Evolutionary conservation across 148 eudicot species (phyloP), one percentile per base, ranked within the genome.

Genomic region (Amaranthus palmeri): DNA sequence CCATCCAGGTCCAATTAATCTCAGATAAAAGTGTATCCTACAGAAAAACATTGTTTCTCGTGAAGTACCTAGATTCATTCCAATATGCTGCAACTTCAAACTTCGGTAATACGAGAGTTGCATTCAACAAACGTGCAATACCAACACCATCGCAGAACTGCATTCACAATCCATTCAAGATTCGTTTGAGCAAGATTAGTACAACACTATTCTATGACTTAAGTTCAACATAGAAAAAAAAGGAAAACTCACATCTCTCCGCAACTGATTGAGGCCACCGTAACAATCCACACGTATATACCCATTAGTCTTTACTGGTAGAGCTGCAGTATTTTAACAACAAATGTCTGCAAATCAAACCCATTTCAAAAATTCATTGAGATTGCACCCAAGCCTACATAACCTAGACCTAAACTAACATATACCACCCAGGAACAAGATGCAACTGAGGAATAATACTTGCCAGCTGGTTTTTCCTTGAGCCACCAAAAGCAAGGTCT

Each of bases 131-230:
- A 69, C 92, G 87, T 55, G 98, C 97, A 81, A 93, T 81, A 68
- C 98, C 98, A 84, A 93, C 96, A 73, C 98, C 98, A 82, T 93
- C 98, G 77, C 98, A 93, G 12, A 93, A 84, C 98, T 93, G 84
- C 80, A 83, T 46, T 4, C 48, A 82, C 15, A 68, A 70, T 17
- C 58, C 67, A 73, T 64, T 69, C 6, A 4, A 62, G 58, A 68
- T 72, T 60, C 13, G 65, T 45, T 2, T 42, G 4, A 45, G 41
- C 10, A 58, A 63, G 55, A 68, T 36, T 15, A 14, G 10, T 53
- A 48, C 17, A 51, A 48, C 17, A 51, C 6, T 14, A 8, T 40
- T 5, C 53, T 10, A 43, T 13, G 18, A 7, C 12, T 69, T 44
- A 68, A 15, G 53, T 57, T 14, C 56, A 63, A 50, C 5, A 57